Conservation (phyloP, 306 rosid genomes). For the Medicago truncatula region DNA sequence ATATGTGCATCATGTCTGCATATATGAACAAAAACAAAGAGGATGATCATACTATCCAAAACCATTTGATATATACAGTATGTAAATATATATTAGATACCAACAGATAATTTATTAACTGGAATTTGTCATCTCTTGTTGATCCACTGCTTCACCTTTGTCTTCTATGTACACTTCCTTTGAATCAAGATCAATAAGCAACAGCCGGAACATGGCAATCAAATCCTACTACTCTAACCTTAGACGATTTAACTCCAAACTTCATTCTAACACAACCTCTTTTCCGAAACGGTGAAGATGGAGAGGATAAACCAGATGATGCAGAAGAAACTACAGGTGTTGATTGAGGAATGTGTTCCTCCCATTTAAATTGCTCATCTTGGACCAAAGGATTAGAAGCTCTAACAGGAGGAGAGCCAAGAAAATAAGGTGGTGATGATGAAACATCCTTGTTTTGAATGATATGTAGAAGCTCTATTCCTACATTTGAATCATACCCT, state of each 20-base stretch:
- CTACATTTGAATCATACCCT: slow-evolving; percentile 45
- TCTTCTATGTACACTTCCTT: slow-evolving; percentile 22
- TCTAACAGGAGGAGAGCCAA: slow-evolving; percentile 76
- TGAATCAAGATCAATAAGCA: slow-evolving; percentile 17
- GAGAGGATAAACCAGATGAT: slow-evolving; percentile 50
- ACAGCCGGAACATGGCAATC: slow-evolving; percentile 12
- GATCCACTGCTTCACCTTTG: slow-evolving; percentile 1
- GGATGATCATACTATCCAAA: slow-evolving; percentile 15
- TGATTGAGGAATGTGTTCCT: slow-evolving; percentile 41
- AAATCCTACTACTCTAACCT: slow-evolving; percentile 44
- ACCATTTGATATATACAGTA: not conserved
- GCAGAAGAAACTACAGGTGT: not conserved
- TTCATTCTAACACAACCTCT: slow-evolving; percentile 67
- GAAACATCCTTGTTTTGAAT: slow-evolving; percentile 40
- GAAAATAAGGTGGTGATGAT: slow-evolving; percentile 70
- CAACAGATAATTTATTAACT: not conserved
- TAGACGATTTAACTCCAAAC: slow-evolving; percentile 51
- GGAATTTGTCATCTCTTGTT: not conserved
- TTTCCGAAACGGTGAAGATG: slow-evolving; percentile 51
- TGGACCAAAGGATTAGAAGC: slow-evolving; percentile 67
- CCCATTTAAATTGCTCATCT: slow-evolving; percentile 63
- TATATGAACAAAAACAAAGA: not conserved
- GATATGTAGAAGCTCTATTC: slow-evolving; percentile 55
- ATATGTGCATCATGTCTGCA: slow-evolving; percentile 17
- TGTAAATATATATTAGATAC: not conserved